Base-by-base conservation (phyloP, 208 protist genomes). In the Crithidia brevicula region DNA sequence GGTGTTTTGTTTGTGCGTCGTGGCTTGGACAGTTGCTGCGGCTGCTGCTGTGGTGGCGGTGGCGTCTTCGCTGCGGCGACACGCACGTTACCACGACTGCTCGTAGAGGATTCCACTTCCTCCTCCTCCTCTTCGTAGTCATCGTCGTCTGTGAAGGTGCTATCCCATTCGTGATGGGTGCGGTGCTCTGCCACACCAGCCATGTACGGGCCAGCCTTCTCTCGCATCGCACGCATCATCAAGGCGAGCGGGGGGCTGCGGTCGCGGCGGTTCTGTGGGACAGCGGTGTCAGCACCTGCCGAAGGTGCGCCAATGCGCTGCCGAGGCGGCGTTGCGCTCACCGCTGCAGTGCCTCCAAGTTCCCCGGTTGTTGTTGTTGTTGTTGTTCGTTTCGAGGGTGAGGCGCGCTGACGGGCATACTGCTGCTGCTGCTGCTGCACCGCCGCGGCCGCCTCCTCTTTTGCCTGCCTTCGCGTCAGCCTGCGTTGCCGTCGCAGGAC, bases 401-500 rank as follows among this genome's bases (percentile, higher is more conserved):
- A 31, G 27, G n/a, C n/a, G n/a, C n/a, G n/a, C n/a, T n/a, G n/a
- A n/a, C n/a, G n/a, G 5, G 42, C 16, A n/a, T 36, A 33, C 36
- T 28, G 33, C 53, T 46, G 53, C 15, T 60, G 36, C 53, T 60
- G 36, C 43, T 49, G 43, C n/a, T 4, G 5, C 43, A 23, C 16
- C 43, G n/a, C 30, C 22, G 46, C 22, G 3, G 22, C 46, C 20
- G 16, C 46, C 23, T 52, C 1, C 27, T 36, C 28, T 25, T 23
- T 23, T 36, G 43, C 51, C 23, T 51, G 33, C 61, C 11, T 54
- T 4, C n/a, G 16, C 36, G 71, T 23, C 52, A 42, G 38, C 13
- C 22, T 16, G 13, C 56, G 67, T 33, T 79, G 71, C 22, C 77
- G 77, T 22, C 67, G 72, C 28, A 83, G 67, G 2, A 83, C 77